A percentile compares a stretch with the other conserved stretches of the same genome.
Conservation (phyloP, 305 asterid species). For the Plantago coronopus region DNA sequence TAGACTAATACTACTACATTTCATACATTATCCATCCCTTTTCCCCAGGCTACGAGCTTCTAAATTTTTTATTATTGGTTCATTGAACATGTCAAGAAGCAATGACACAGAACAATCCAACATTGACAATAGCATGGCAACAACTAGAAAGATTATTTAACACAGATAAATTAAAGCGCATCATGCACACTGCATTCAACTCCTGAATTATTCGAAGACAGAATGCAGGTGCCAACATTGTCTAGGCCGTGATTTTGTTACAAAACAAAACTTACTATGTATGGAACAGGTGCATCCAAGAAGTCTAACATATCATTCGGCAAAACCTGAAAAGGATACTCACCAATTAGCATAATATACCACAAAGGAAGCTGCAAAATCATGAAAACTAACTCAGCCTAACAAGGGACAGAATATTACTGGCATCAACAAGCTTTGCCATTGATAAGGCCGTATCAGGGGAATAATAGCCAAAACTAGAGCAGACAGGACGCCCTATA, state of each 20-base stretch:
- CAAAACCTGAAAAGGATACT: constrained; percentile 59
- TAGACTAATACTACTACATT: neutral
- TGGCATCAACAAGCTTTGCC: constrained; percentile 99
- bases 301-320: constrained; percentile 98
- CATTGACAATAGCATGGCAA: neutral
- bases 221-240: constrained; percentile 6
- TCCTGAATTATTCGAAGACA: neutral
- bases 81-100: constrained; percentile 7
- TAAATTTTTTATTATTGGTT: neutral
- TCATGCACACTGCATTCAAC: neutral
- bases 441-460: constrained; percentile 92
- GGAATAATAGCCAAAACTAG: constrained; percentile 81
- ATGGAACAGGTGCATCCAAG: constrained; percentile 99
- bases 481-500: constrained; percentile 91
- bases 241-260: constrained; percentile 15
- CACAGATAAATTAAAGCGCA: too few relatives aligned
- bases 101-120: neutral
- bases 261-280: constrained; percentile 63
- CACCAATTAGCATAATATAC: constrained; percentile 15
- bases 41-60: neutral
- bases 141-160: neutral
- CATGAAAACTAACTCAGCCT: constrained; percentile 13
- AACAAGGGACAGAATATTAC: constrained; percentile 42
- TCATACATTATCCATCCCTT: neutral
- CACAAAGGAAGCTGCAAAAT: constrained; percentile 7